Evolutionary conservation across 306 rosid genomes (phyloP).

Genomic region (Gynostemma pentaphyllum): DNA sequence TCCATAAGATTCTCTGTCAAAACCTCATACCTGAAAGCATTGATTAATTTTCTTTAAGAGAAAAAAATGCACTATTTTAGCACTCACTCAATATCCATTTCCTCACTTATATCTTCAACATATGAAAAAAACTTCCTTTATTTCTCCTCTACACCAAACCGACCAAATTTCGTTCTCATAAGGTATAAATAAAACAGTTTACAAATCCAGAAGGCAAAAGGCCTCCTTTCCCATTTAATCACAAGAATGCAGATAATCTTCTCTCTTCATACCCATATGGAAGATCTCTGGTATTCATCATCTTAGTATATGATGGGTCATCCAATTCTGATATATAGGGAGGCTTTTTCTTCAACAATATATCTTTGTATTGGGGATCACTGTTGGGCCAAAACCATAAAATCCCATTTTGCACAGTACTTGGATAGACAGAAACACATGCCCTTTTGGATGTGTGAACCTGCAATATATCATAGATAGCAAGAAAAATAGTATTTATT

Average conservation of each 20-base stretch:
- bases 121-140: neutral
- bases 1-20: conserved; percentile 15
- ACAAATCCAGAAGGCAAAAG: neutral
- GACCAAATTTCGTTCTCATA: neutral
- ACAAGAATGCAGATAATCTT: neutral
- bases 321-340: conserved; percentile 63
- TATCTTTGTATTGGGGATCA: conserved; percentile 70
- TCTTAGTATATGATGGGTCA: conserved; percentile 48
- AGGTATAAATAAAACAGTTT: neutral
- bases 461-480: conserved; percentile 31
- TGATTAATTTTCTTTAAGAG: neutral
- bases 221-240: neutral
- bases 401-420: conserved; percentile 56
- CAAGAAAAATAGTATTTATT: neutral
- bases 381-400: conserved; percentile 89
- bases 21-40: conserved; percentile 12
- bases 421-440: conserved; percentile 71
- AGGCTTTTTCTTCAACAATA: conserved; percentile 41
- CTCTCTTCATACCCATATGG: conserved; percentile 49
- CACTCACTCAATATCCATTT: neutral
- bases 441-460: conserved; percentile 61
- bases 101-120: neutral
- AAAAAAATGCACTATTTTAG: neutral
- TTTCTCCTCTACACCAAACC: neutral
- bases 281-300: conserved; percentile 64